phyloP scores from a whole-genome alignment of 257 asterid species.

The Fraxinus pennsylvanica region DNA sequence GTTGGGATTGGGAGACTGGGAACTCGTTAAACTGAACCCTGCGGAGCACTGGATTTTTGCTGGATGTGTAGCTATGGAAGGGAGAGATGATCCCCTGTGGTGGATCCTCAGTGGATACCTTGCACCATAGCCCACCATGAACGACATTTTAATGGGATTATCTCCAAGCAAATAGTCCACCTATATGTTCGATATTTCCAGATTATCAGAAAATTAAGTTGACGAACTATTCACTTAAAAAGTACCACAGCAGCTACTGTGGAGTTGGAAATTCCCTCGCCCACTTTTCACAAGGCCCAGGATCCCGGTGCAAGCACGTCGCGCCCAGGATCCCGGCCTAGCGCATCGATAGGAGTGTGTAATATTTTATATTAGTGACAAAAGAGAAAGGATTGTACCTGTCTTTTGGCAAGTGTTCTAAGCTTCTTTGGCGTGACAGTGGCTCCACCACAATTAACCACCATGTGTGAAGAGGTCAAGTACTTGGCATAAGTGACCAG shows the following conservation, averaged over 20 bases:
- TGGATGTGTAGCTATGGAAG: constrained; percentile 62
- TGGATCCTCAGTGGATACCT: constrained; percentile 81
- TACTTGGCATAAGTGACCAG: constrained; percentile 84
- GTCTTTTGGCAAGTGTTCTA: constrained; percentile 73
- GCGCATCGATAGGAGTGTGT: too few species aligned
- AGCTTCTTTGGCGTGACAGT: constrained; percentile 71
- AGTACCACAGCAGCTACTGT: too few species aligned
- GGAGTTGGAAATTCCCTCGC: too few species aligned
- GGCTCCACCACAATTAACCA: constrained; percentile 77
- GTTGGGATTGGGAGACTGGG: constrained; percentile 79
- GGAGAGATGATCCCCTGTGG: constrained; percentile 95
- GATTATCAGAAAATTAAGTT: neutral
- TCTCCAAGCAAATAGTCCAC: constrained; percentile 91
- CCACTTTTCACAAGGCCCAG: too few species aligned
- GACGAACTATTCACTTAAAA: neutral
- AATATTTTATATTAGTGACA: too few species aligned
- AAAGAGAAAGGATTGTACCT: constrained; percentile 33
- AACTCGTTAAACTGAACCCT: constrained; percentile 63
- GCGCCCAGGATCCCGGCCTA: too few species aligned
- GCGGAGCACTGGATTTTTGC: constrained; percentile 71
- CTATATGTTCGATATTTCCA: constrained; percentile 16
- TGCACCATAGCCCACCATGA: constrained; percentile 93
- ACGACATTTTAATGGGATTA: constrained; percentile 85
- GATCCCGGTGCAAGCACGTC: too few species aligned
- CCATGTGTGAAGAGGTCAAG: constrained; percentile 63